Base-by-base conservation (phyloP, 768 basidiomycete genomes). In the Agrocybe chaxingu region DNA sequence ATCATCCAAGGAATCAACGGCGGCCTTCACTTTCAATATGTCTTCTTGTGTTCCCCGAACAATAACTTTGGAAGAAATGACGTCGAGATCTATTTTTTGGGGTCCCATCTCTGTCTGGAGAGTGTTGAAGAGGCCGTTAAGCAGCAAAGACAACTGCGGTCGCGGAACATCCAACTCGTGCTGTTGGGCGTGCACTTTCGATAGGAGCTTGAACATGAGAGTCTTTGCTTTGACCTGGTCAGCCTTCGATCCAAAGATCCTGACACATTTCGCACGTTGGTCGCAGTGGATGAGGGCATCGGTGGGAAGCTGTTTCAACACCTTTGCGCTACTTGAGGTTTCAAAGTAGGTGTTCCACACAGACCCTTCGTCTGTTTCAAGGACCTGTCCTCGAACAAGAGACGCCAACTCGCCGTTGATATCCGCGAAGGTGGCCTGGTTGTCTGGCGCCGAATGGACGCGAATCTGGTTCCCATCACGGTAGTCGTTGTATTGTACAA, bases 271-370 rank as follows among this genome's bases (percentile, higher is more conserved):
- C 1, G 60, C 63, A 12, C 73, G 72, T 38, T 52, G 57, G 52
- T 84, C 79, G 18, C 65, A 61, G 36, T 66, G 62, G 36, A 81
- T 63, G 48, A 70, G 75, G 3, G 63, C 62, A 10, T 68, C 64
- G 7, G 55, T 37, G 52, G 73, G 73, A 16, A 78, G 32, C 24
- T 61, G 58, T n/a, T 70, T 67, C 29, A 82, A 45, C 7, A 64
- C 63, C 19, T 66, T 66, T 16, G 51, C 48, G 36, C 77, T 74
- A 50, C 70, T 73, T n/a, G 66, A 43, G n/a, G 66, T 62, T 11
- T 71, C 67, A 50, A 82, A 73, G 48, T 76, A 77, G 12, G 74
- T 72, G 43, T 78, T 74, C 80, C 81, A 82, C 3, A 74, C 51
- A 16, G 53, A 51, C 0, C 61, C 64, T 3, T 72, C 69, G 0